These are phyloP conservation scores for Xylariales sp. DNA, from an alignment of 2,329 filamentous ascomycete genomes.

Conservation along the genomic window DNA sequence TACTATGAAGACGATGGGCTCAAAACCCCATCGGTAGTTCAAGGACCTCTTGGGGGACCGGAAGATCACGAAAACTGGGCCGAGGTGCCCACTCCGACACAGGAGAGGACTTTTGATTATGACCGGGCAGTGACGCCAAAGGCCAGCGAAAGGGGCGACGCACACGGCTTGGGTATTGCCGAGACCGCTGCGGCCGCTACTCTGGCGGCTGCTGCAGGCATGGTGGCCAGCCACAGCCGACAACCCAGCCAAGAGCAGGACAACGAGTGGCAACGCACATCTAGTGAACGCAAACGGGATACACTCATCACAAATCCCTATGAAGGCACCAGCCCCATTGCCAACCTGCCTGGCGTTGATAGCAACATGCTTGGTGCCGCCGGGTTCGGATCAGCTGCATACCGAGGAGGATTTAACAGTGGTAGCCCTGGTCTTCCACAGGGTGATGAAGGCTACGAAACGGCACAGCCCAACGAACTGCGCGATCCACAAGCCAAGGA, in stretches of 20 bases:
- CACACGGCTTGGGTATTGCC: conserved; percentile 36
- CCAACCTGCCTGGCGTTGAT: conserved; percentile 45
- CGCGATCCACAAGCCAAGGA: conserved; percentile 50
- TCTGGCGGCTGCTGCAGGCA: conserved; percentile 43
- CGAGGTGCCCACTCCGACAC: conserved; percentile 26
- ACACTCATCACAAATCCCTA: conserved; percentile 65
- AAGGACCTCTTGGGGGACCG: conserved; percentile 62
- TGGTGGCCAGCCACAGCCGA: conserved; percentile 44
- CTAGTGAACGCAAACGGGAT: conserved; percentile 60
- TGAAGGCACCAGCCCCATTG: conserved; percentile 60
- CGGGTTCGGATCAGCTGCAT: conserved; percentile 31
- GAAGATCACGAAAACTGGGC: conserved; percentile 25
- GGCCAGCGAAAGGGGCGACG: conserved; percentile 28
- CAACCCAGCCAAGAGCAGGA: conserved; percentile 55
- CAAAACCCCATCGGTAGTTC: conserved; percentile 72
- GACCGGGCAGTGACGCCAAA: conserved; percentile 24
- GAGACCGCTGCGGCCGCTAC: conserved; percentile 49
- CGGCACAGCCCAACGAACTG: conserved; percentile 58
- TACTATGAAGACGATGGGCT: conserved; percentile 50
- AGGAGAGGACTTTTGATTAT: conserved; percentile 20
- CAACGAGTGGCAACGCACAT: conserved; percentile 61
- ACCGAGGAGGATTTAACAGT: conserved; percentile 43
- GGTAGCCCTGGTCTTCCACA: conserved; percentile 57
- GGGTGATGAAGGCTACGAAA: conserved; percentile 89
- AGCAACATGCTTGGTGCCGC: conserved; percentile 42